phyloP scores from a whole-genome alignment of 1,284 basidiomycete species.

The Trametes sp. region DNA sequence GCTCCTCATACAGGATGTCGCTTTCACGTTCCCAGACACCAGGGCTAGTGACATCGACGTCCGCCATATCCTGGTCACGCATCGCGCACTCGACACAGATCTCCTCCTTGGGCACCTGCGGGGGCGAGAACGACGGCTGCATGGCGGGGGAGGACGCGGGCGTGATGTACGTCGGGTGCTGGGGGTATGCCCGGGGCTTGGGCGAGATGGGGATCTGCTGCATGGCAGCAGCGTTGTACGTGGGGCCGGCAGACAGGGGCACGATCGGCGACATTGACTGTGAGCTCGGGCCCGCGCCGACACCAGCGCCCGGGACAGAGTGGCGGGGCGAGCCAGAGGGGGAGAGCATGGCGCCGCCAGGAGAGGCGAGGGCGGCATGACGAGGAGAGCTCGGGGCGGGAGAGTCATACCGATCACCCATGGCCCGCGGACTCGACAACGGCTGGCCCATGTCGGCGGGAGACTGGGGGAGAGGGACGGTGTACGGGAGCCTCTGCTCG shows the following conservation, averaged over 20 bases:
- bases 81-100: slow-evolving; percentile 98
- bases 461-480: slow-evolving; percentile 25
- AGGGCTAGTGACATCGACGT: slow-evolving; percentile 87
- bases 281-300: slow-evolving; percentile 45
- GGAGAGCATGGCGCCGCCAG: slow-evolving; percentile 37
- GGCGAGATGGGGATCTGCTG: slow-evolving; percentile 63
- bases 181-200: slow-evolving; percentile 70
- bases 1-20: slow-evolving; percentile 84
- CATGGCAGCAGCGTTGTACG: slow-evolving; percentile 53
- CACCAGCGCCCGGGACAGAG: slow-evolving; percentile 49
- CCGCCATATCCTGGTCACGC: slow-evolving; percentile 98
- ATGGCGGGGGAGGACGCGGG: slow-evolving; percentile 63
- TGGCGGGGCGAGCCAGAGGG: slow-evolving; percentile 53
- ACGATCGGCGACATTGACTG: slow-evolving; percentile 47
- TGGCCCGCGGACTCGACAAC: slow-evolving; percentile 30
- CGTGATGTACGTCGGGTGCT: slow-evolving; percentile 79
- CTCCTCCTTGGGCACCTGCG: slow-evolving; percentile 70
- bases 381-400: slow-evolving; percentile 13
- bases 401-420: slow-evolving; percentile 33
- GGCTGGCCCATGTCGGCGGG: slow-evolving; percentile 41
- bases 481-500: slow-evolving; percentile 19
- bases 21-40: slow-evolving; percentile 94
- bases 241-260: slow-evolving; percentile 63
- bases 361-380: slow-evolving; percentile 14
- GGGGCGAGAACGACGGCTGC: slow-evolving; percentile 64